Conservation (phyloP, 2,329 filamentous ascomycete genomes). For the Madurella mycetomatis region DNA sequence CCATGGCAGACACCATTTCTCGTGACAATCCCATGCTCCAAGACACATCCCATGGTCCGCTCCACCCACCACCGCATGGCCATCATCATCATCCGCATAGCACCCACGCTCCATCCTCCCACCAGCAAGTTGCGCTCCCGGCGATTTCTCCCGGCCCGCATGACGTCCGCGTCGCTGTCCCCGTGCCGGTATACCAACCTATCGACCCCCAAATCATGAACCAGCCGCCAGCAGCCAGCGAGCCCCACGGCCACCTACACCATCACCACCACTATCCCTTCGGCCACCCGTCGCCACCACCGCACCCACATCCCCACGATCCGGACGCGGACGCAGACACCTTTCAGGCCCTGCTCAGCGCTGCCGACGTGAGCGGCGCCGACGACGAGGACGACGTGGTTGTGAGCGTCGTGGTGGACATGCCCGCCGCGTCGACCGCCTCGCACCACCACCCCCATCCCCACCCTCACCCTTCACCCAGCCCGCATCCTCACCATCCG, state of each 20-base stretch:
- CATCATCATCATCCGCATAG: conserved; percentile 22
- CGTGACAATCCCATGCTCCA: conserved; percentile 31
- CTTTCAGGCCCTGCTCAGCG: conserved; percentile 52
- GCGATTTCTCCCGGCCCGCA: conserved; percentile 29
- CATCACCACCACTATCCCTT: conserved; percentile 29
- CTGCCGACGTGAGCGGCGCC: conserved; percentile 38
- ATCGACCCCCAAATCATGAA: conserved; percentile 59
- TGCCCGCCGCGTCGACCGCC: neutral
- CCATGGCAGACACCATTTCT: conserved; percentile 25
- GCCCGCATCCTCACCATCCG: conserved; percentile 2
- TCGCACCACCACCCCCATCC: neutral
- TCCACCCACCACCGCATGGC: conserved; percentile 23
- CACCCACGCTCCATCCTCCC: conserved; percentile 30
- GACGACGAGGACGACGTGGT: conserved; percentile 33
- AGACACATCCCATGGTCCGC: conserved; percentile 28
- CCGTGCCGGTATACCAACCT: conserved; percentile 44
- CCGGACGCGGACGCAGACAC: conserved; percentile 39
- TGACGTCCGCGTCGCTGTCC: conserved; percentile 25
- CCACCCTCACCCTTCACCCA: neutral
- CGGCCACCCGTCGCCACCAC: conserved; percentile 25
- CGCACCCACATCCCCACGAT: conserved; percentile 32
- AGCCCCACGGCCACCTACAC: conserved; percentile 24
- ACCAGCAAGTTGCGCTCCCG: conserved; percentile 14
- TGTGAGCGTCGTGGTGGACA: conserved; percentile 29
- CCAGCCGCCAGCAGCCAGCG: conserved; percentile 25